Conservation (phyloP, 495 filamentous ascomycete species). For the Hyphodiscus hymeniophilus region DNA sequence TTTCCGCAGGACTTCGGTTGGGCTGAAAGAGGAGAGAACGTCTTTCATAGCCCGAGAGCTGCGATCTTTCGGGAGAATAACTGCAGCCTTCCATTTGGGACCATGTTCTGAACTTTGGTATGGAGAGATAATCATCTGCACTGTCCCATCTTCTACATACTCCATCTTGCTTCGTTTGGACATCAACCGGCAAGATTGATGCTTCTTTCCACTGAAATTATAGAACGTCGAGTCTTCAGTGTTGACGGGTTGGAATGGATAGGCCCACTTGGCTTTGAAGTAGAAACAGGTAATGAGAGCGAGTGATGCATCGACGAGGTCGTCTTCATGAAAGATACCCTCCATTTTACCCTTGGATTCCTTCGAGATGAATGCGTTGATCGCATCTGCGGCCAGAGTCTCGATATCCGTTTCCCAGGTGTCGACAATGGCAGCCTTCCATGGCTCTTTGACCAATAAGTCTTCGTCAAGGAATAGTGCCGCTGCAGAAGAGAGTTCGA, state of each 20-base stretch:
- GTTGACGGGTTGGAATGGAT: background rate
- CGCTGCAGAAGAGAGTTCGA: background rate
- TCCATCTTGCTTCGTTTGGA: background rate
- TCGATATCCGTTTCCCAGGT: background rate
- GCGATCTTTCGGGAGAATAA: slow-evolving; percentile 1
- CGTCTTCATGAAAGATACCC: background rate
- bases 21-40: background rate
- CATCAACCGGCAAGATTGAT: background rate
- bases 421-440: background rate
- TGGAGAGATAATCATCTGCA: background rate
- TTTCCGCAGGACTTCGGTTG: background rate
- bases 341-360: slow-evolving; percentile 4
- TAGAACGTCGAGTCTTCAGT: background rate
- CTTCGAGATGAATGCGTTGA: slow-evolving; percentile 3
- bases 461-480: background rate
- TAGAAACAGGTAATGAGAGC: slow-evolving; percentile 4
- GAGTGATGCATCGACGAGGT: background rate
- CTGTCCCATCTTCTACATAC: background rate
- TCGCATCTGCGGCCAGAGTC: background rate
- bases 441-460: background rate
- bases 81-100: slow-evolving; percentile 4
- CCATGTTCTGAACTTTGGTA: background rate
- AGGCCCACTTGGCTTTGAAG: slow-evolving; percentile 6
- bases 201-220: background rate
- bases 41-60: background rate